Evolutionary conservation across 805 yeast species (phyloP), one percentile per base, ranked within the genome.

Genomic region (Saccharomycopsis schoenii): DNA sequence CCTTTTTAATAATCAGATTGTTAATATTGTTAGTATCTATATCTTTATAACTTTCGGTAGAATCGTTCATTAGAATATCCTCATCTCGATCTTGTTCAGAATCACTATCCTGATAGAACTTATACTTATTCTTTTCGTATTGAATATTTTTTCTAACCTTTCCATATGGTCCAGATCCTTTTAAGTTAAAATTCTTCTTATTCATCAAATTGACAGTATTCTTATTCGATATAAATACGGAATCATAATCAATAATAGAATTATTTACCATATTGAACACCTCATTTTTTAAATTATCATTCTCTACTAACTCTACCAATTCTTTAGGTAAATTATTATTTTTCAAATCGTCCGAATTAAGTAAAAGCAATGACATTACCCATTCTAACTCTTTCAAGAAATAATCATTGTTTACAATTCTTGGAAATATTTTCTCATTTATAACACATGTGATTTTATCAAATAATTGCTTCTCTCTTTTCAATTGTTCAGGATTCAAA

Each of bases 361-460:
- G 80, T 43, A 83, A 82, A 42, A 91, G 73, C 62, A 91, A 75
- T 24, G 96, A 89, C 94, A 91, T 88, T 1, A 96, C 84, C 54
- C 85, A 75, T 69, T 92, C 97, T 63, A 91, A 73, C 65, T 89
- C 93, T 60, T 81, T 80, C 72, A 90, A 77, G 62, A 86, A 82
- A 61, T 76, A 76, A 64, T 75, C 75, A 56, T 84, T 84, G 58
- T 80, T 78, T 1, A 86, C 77, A 0, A 85, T 86, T 62, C 85
- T 82, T 64, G 77, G 76, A 4, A 89, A 81, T 64, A 88, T 70
- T 67, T 84, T 84, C 21, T 78, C 80, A 62, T 84, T 77, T 9
- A 88, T 85, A 71, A 86, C 86, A 9, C 73, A 69, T 21, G 87
- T 77, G 2, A 86, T 77, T 15, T 72, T 76, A 60, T 80, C 71